Conservation (phyloP, 768 basidiomycete genomes). For the Paxillus involutus region DNA sequence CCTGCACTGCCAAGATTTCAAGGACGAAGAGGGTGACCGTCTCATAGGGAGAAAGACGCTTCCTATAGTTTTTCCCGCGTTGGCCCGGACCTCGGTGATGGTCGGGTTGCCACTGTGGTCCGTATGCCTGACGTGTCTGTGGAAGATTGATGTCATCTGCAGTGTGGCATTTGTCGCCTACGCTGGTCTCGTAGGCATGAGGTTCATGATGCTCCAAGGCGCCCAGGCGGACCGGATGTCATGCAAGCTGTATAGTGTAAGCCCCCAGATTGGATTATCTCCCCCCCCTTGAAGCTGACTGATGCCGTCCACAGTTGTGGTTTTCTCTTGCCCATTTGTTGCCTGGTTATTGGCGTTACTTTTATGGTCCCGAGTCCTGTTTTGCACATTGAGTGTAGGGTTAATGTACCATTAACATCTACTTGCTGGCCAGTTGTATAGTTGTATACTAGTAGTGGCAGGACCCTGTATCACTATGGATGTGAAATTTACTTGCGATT, state of each 20-base stretch:
- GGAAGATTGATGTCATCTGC: slow-evolving; percentile 27
- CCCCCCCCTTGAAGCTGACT: background rate
- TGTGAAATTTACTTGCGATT: background rate
- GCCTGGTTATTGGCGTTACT: slow-evolving; percentile 30
- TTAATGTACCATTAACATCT: slow-evolving; percentile 10
- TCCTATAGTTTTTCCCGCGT: slow-evolving; percentile 42
- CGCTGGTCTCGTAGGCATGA: slow-evolving; percentile 22
- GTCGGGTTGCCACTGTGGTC: slow-evolving; percentile 31
- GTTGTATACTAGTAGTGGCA: too few species aligned
- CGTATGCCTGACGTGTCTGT: slow-evolving; percentile 23
- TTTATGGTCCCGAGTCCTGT: slow-evolving; percentile 16
- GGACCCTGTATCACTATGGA: background rate
- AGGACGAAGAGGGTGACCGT: slow-evolving; percentile 44
- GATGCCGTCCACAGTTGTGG: slow-evolving; percentile 21
- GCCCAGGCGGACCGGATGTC: slow-evolving; percentile 26
- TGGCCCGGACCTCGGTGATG: slow-evolving; percentile 26
- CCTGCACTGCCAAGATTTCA: slow-evolving; percentile 34
- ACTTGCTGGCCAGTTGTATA: too few species aligned
- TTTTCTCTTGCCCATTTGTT: slow-evolving; percentile 31
- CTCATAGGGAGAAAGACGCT: slow-evolving; percentile 40
- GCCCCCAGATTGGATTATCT: background rate
- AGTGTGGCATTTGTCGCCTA: slow-evolving; percentile 26
- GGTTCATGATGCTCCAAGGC: slow-evolving; percentile 24
- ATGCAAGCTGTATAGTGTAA: slow-evolving; percentile 32
- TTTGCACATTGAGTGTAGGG: background rate